Evolutionary conservation across 2,329 filamentous ascomycete species (phyloP).

Genomic region (Atkinsonella hypoxylon): DNA sequence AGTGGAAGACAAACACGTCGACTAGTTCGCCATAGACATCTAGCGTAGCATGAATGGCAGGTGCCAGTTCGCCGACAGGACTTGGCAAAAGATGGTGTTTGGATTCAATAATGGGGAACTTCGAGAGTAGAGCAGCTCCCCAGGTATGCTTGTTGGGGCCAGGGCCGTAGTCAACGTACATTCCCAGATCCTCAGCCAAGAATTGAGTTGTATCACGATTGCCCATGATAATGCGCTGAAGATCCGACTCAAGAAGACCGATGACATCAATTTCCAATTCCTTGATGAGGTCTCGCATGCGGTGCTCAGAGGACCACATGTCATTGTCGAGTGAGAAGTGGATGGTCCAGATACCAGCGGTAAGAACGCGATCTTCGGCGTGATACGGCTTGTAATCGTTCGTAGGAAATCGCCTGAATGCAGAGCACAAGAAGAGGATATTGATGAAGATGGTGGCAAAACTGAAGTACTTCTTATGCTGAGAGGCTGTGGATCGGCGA

Average conservation of each 20-base stretch:
- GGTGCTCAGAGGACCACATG: conserved; percentile 95
- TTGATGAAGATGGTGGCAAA: conserved; percentile 61
- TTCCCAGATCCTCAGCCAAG: conserved; percentile 88
- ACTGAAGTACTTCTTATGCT: conserved; percentile 40
- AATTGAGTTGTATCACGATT: conserved; percentile 94
- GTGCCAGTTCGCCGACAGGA: conserved; percentile 87
- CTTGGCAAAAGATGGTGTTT: conserved; percentile 91
- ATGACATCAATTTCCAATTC: conserved; percentile 97
- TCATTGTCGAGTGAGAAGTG: conserved; percentile 97
- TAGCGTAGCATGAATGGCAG: conserved; percentile 92
- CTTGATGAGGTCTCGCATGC: conserved; percentile 81
- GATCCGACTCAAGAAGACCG: conserved; percentile 84
- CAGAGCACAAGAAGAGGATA: conserved; percentile 64
- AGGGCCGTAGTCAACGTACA: conserved; percentile 97
- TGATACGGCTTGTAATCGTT: conserved; percentile 91
- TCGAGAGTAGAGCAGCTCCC: conserved; percentile 85
- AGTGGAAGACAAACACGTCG: conserved; percentile 97
- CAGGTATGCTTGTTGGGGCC: conserved; percentile 99
- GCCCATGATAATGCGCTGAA: conserved; percentile 98
- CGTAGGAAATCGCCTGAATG: conserved; percentile 82
- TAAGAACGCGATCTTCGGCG: conserved; percentile 72
- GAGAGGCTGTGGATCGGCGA: conserved; percentile 20
- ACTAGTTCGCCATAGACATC: conserved; percentile 83
- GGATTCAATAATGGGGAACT: conserved; percentile 95
- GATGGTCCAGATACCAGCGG: conserved; percentile 96